Conservation (phyloP, 2,329 filamentous ascomycete genomes). For the Catunica adiposa region DNA sequence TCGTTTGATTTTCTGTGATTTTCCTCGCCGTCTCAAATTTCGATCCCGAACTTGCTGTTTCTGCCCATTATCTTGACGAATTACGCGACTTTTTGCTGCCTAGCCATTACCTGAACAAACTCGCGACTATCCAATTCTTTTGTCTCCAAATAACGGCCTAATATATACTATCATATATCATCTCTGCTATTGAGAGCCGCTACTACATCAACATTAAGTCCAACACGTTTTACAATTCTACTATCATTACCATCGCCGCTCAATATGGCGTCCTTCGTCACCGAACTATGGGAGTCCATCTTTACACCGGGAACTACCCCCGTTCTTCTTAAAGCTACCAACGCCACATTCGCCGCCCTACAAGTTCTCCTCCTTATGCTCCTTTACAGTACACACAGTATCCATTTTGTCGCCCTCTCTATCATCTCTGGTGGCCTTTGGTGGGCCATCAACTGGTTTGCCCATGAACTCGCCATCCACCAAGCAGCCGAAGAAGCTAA, state of each 20-base stretch:
- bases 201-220: too few relatives aligned
- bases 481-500: slow-evolving; percentile 24
- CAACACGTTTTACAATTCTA: too few relatives aligned
- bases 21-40: background rate
- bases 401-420: slow-evolving; percentile 77
- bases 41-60: background rate
- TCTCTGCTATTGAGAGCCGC: too few relatives aligned
- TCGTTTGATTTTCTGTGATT: background rate
- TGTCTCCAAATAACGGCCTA: too few relatives aligned
- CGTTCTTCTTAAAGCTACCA: slow-evolving; percentile 75
- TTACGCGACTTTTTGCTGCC: background rate
- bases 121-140: background rate
- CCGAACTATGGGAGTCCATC: slow-evolving; percentile 76
- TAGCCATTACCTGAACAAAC: background rate
- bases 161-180: too few relatives aligned
- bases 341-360: slow-evolving; percentile 71
- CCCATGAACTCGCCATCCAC: slow-evolving; percentile 40
- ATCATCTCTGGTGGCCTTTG: slow-evolving; percentile 66
- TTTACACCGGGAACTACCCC: slow-evolving; percentile 86
- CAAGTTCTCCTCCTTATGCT: slow-evolving; percentile 64
- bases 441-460: slow-evolving; percentile 97
- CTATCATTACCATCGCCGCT: slow-evolving; percentile 13
- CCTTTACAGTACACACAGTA: slow-evolving; percentile 64
- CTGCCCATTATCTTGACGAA: background rate
- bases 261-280: slow-evolving; percentile 44